These are phyloP conservation scores for Saccharata proteae DNA, from an alignment of 2,329 filamentous ascomycete genomes.

Conservation along the genomic window DNA sequence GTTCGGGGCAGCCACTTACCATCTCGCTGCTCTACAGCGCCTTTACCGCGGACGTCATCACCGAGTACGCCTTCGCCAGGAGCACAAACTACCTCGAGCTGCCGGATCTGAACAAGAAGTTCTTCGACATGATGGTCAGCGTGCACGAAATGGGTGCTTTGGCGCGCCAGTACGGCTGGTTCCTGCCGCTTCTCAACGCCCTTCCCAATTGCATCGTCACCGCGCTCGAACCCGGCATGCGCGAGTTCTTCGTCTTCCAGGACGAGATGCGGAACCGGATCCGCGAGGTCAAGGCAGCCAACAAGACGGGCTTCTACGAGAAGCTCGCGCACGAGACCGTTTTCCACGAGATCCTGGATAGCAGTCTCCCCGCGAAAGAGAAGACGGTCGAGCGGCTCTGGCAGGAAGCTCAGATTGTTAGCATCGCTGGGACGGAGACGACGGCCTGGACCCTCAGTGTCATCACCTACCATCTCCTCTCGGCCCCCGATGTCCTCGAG, in stretches of 20 bases:
- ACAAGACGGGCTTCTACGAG: constrained; percentile 1
- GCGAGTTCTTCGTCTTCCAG: constrained; percentile 9
- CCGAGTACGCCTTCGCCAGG: constrained; percentile 26
- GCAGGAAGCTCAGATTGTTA: constrained; percentile 10
- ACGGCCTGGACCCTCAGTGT: constrained; percentile 22
- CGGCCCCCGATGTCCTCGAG: constrained; percentile 17
- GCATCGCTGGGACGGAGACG: constrained; percentile 22
- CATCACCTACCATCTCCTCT: constrained; percentile 24
- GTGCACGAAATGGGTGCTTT: constrained; percentile 16
- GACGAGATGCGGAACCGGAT: constrained; percentile 6
- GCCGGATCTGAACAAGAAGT: constrained; percentile 15
- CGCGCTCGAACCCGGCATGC: constrained; percentile 8
- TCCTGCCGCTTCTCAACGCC: constrained; percentile 9
- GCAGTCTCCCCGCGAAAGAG: constrained; percentile 8
- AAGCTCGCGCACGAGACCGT: constrained; percentile 3
- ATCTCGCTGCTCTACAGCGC: background rate
- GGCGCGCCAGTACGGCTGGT: constrained; percentile 17
- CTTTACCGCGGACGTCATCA: constrained; percentile 23
- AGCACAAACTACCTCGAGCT: constrained; percentile 20
- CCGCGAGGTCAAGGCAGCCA: constrained; percentile 7
- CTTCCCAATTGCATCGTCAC: constrained; percentile 4
- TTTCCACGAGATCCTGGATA: constrained; percentile 10
- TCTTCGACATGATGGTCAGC: constrained; percentile 15
- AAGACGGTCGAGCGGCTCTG: constrained; percentile 8
- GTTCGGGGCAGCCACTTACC: background rate